Evolutionary conservation across 148 eudicot species (phyloP), one percentile per base, ranked within the genome.

Genomic region (Nepenthes gracilis): DNA sequence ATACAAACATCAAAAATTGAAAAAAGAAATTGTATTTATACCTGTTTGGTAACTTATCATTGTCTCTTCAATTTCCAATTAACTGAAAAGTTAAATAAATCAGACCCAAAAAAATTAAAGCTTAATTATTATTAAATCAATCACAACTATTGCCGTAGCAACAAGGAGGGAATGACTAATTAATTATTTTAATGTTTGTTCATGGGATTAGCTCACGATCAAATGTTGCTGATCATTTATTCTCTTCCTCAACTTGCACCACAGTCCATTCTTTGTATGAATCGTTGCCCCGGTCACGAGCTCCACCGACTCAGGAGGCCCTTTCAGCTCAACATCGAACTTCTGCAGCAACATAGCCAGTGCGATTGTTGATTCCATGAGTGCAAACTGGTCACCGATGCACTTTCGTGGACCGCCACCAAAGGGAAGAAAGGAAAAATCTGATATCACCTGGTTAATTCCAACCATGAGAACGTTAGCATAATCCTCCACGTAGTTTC

Each of bases 401-500:
- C 97, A 93, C 74, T 86, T 89, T 68, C 99, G 81, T 35, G 97
- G 95, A 33, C 99, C 97, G 33, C 99, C 99, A 9, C 99, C 97
- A 64, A 93, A 93, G 1, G 99, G 95, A 74, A 93, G 75, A 75
- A 93, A 86, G 8, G 97, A 85, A 60, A 89, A 93, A 68, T 89
- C 97, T 12, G 95, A 74, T 59, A 93, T 63, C 13, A 86, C 70
- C 99, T 88, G 89, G 12, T 56, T 35, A 33, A 50, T 47, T 65
- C 38, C 71, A 78, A 63, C 43, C n/a, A 52, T 33, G 33, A 68
- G 9, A 55, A n/a, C 15, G 23, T 36, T 37, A 10, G n/a, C 8
- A 45, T 11, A 45, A 5, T 45, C 48, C 48, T 45, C 48, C 11
- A 6, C 48, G 11, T 45, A 45, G 11, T 45, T 5, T 5, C 48